These are phyloP conservation scores for Citrus reticulata DNA, from an alignment of 345 rosid species.

Conservation along the genomic window DNA sequence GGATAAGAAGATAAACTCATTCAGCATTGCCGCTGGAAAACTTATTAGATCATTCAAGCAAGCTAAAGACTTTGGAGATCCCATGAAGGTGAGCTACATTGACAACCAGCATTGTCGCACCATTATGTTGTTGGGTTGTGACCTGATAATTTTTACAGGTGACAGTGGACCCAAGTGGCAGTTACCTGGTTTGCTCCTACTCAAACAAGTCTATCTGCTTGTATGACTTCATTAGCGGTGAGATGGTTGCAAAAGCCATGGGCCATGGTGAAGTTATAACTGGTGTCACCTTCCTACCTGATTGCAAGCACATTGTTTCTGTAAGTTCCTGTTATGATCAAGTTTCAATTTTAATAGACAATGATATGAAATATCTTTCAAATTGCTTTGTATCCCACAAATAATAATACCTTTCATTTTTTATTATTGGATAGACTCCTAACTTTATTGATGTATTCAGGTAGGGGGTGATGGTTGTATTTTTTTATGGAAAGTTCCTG, in stretches of 20 bases:
- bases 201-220: conserved; percentile 70
- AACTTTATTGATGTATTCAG: conserved; percentile 35
- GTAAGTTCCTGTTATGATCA: conserved; percentile 46
- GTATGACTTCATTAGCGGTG: conserved; percentile 58
- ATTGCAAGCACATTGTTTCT: conserved; percentile 78
- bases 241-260: conserved; percentile 60
- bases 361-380: conserved; percentile 10
- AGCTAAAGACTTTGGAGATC: conserved; percentile 69
- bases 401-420: background rate
- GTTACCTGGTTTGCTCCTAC: conserved; percentile 66
- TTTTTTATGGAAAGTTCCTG: conserved; percentile 73
- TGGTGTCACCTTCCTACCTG: conserved; percentile 78
- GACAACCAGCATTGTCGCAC: conserved; percentile 10
- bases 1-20: conserved; percentile 82
- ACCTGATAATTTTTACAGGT: conserved; percentile 40
- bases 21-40: conserved; percentile 59
- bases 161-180: conserved; percentile 74
- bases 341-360: conserved; percentile 3
- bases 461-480: conserved; percentile 79
- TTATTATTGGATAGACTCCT: conserved; percentile 3
- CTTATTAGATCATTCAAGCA: conserved; percentile 69
- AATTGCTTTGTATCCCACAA: background rate
- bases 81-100: conserved; percentile 55
- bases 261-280: conserved; percentile 81
- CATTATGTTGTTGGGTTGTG: conserved; percentile 17